phyloP scores from a whole-genome alignment of 2,329 filamentous ascomycete genomes.

The Penicillium sp. region DNA sequence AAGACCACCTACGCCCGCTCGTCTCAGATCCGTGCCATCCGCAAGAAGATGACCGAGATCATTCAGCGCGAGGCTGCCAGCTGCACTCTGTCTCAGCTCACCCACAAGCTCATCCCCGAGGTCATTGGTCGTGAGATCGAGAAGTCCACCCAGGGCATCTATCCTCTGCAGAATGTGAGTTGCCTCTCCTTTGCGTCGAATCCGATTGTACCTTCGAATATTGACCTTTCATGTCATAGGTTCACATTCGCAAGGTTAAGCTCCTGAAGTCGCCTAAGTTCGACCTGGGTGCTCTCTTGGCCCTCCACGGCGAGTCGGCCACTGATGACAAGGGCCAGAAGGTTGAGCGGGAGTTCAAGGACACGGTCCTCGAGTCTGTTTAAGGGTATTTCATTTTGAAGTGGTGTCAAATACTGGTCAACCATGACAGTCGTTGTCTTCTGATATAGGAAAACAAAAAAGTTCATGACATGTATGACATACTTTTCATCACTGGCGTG shows the following conservation, averaged over 20 bases:
- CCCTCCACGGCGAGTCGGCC: constrained; percentile 94
- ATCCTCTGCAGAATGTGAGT: constrained; percentile 96
- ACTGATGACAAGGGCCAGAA: constrained; percentile 97
- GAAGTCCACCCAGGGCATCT: constrained; percentile 99
- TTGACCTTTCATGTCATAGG: constrained; percentile 49
- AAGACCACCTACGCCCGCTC: constrained; percentile 98
- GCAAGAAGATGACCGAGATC: constrained; percentile 99
- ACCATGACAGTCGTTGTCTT: constrained; percentile 24
- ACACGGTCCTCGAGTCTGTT: constrained; percentile 88
- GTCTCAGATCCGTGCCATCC: constrained; percentile 95
- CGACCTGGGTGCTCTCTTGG: constrained; percentile 92
- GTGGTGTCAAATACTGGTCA: constrained; percentile 74
- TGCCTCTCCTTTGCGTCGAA: background rate
- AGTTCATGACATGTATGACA: constrained; percentile 27
- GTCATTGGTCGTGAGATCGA: constrained; percentile 99
- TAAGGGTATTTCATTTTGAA: constrained; percentile 68
- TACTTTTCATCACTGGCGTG: constrained; percentile 12
- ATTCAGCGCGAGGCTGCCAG: constrained; percentile 91
- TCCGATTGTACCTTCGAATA: background rate
- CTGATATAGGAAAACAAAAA: constrained; percentile 27
- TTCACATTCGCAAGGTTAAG: constrained; percentile 99
- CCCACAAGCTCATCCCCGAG: constrained; percentile 97
- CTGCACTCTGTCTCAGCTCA: constrained; percentile 94
- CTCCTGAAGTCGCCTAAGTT: constrained; percentile 98
- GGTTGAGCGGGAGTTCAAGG: constrained; percentile 99